Conservation (phyloP, 2,329 filamentous ascomycete species). For the Cercospora brassicicola region DNA sequence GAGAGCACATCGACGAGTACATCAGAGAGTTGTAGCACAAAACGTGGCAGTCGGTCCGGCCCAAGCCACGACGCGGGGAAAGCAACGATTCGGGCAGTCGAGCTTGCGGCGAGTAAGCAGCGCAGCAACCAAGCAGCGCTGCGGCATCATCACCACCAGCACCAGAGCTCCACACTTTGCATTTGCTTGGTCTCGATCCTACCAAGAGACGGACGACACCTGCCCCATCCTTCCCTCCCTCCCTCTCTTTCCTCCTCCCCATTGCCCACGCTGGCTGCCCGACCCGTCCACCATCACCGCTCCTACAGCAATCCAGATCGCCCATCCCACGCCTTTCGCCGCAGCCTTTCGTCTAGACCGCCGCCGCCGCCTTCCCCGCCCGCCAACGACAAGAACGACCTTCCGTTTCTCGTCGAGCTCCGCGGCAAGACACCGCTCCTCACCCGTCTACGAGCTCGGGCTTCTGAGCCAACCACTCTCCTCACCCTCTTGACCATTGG, state of each 20-base stretch:
- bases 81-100: slow-evolving; percentile 1
- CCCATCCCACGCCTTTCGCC: slow-evolving; percentile 22
- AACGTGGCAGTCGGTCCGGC: slow-evolving; percentile 2
- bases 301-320: slow-evolving; percentile 27
- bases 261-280: slow-evolving; percentile 19
- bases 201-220: background rate
- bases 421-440: slow-evolving; percentile 21
- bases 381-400: slow-evolving; percentile 25
- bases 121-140: background rate
- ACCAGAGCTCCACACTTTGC: slow-evolving; percentile 9
- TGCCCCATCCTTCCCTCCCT: background rate
- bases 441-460: slow-evolving; percentile 15
- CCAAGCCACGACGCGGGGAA: background rate
- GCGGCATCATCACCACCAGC: slow-evolving; percentile 7
- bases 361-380: slow-evolving; percentile 4
- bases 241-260: background rate
- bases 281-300: slow-evolving; percentile 19
- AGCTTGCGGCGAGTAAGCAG: background rate
- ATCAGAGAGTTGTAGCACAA: background rate
- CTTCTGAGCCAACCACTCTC: slow-evolving; percentile 18
- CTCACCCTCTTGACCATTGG: slow-evolving; percentile 19
- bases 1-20: background rate
- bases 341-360: slow-evolving; percentile 21
- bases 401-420: slow-evolving; percentile 36
- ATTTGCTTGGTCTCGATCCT: slow-evolving; percentile 2